Base-by-base conservation (phyloP, 2,329 filamentous ascomycete species). In the Colletotrichum magnum region DNA sequence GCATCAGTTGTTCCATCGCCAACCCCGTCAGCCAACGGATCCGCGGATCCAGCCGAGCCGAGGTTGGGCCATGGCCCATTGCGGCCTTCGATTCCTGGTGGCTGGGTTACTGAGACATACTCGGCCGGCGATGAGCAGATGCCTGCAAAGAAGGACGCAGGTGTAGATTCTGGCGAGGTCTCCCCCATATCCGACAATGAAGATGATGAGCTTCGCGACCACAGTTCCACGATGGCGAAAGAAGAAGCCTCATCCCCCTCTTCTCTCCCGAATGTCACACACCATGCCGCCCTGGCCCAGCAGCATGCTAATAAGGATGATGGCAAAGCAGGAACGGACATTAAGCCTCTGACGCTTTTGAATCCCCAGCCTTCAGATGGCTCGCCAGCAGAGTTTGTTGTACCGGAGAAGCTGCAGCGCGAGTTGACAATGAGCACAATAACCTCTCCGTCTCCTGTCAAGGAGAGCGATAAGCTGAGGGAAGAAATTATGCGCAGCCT, bases 401-500 rank as follows among this genome's bases (percentile, higher is more conserved):
- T 78, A 15, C 75, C 78, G 21, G 75, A 76, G 21, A 75, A 77
- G 6, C 73, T 86, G 26, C 79, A 82, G 61, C 80, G 84, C 3
- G 79, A 81, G 28, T 76, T 80, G 6, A 86, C 84, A 0, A 77
- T 84, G 56, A 88, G 86, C 74, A 87, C 85, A 0, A 75, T 80
- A 10, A 84, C 84, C 10, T 84, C 85, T 7, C 82, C 81, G 7
- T 85, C 86, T 0, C 85, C 89, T 36, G 83, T 90, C 68, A 88
- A 91, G 72, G 92, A 94, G 74, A 94, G 88, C 74, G 93, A 95
- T 72, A 85, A 88, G 64, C 78, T 95, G 54, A 86, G 90, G 32
- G 91, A 93, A 68, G 93, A 95, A 74, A 95, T 95, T 63, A 89
- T 94, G 61, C 89, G 88, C 67, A 92, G 89, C 50, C 82, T 95